Evolutionary conservation across 306 rosid species (phyloP).

Genomic region (Inga leiocalycina): DNA sequence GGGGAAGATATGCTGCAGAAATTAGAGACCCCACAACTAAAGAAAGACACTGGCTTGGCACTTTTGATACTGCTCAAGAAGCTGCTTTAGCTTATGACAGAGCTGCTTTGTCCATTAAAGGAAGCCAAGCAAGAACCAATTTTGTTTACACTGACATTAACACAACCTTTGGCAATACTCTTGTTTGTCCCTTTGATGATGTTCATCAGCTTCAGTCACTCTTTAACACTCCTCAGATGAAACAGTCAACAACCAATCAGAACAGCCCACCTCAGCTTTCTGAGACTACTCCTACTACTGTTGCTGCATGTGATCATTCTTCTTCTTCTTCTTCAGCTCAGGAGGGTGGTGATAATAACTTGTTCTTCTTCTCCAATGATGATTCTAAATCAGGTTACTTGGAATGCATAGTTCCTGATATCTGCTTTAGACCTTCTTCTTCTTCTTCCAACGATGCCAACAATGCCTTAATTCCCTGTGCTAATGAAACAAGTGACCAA

Average conservation of each 20-base stretch:
- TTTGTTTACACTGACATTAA: conserved; percentile 73
- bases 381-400: conserved; percentile 79
- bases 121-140: conserved; percentile 93
- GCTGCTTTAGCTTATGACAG: conserved; percentile 99
- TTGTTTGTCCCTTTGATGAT: conserved; percentile 67
- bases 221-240: conserved; percentile 34
- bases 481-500: conserved; percentile 23
- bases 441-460: conserved; percentile 32
- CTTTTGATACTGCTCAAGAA: conserved; percentile 98
- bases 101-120: conserved; percentile 98
- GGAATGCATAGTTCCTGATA: conserved; percentile 95
- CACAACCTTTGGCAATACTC: conserved; percentile 57
- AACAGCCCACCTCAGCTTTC: conserved; percentile 37
- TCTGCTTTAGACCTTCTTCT: conserved; percentile 69
- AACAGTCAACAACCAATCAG: conserved; percentile 43
- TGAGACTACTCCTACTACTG: conserved; percentile 5
- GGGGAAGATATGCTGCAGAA: conserved; percentile 99
- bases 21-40: conserved; percentile 95
- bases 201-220: conserved; percentile 62
- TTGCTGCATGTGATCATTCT: conserved; percentile 33
- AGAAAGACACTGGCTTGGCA: conserved; percentile 99
- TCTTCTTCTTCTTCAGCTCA: conserved; percentile 21
- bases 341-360: conserved; percentile 41
- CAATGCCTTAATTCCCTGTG: not conserved
- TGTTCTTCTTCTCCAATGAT: conserved; percentile 58